phyloP scores from a whole-genome alignment of 1,139 yeast species.

The Sugiyamaella sp. region DNA sequence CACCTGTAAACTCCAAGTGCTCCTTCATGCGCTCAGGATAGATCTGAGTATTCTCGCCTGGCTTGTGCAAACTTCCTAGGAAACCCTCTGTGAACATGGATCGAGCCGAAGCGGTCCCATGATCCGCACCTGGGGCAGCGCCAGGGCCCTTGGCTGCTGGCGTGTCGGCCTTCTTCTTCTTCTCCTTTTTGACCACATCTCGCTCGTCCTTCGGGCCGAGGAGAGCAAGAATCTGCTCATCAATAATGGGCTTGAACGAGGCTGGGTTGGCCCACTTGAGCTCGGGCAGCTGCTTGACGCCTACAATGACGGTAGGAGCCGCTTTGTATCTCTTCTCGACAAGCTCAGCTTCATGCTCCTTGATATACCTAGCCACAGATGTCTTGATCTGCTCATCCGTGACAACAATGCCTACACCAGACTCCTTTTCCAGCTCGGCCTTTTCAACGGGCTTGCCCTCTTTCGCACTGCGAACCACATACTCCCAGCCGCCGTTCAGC shows the following conservation, averaged over 20 bases:
- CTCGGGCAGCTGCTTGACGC: conserved; percentile 68
- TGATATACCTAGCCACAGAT: conserved; percentile 63
- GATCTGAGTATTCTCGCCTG: conserved; percentile 92
- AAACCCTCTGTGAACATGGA: conserved; percentile 96
- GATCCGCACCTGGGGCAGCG: conserved; percentile 37
- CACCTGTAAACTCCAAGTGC: conserved; percentile 76
- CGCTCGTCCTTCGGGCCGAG: conserved; percentile 97
- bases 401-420: conserved; percentile 84
- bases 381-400: conserved; percentile 64
- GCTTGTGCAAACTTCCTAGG: conserved; percentile 90
- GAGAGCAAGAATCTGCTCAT: conserved; percentile 64
- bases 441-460: conserved; percentile 48
- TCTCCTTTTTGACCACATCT: conserved; percentile 79
- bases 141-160: conserved; percentile 40
- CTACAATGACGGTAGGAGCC: conserved; percentile 76
- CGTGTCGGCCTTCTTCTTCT: conserved; percentile 41
- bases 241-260: conserved; percentile 83
- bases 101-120: conserved; percentile 42
- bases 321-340: conserved; percentile 71
- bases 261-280: conserved; percentile 94
- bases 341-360: conserved; percentile 59
- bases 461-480: conserved; percentile 46
- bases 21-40: conserved; percentile 80
- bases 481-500: conserved; percentile 78
- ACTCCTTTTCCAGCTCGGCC: conserved; percentile 56